Conservation (phyloP, 2,329 filamentous ascomycete species). For the Sarocladium kiliense region DNA sequence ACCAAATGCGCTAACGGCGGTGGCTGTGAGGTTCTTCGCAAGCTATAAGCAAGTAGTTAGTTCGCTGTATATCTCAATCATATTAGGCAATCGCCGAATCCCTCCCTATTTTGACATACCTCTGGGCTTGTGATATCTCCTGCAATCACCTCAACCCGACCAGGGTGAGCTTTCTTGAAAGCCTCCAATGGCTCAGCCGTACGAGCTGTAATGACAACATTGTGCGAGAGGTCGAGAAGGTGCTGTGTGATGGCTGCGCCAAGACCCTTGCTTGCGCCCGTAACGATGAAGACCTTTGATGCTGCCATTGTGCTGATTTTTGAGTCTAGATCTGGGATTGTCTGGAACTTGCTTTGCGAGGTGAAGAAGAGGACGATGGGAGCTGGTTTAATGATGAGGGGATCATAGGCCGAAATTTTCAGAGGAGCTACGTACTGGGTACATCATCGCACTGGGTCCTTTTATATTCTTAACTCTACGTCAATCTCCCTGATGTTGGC, state of each 20-base stretch:
- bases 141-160: slow-evolving; percentile 50
- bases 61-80: no score
- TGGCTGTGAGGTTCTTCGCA: slow-evolving; percentile 11
- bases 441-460: background rate
- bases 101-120: slow-evolving; percentile 29
- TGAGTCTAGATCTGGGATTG: background rate
- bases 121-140: slow-evolving; percentile 50
- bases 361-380: background rate
- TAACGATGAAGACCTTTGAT: slow-evolving; percentile 64
- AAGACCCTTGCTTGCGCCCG: slow-evolving; percentile 59
- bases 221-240: slow-evolving; percentile 49
- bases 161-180: slow-evolving; percentile 45
- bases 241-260: slow-evolving; percentile 50
- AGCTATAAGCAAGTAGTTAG: slow-evolving; percentile 4
- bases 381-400: background rate
- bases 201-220: slow-evolving; percentile 54
- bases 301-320: background rate
- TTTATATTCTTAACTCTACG: background rate
- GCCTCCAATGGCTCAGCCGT: slow-evolving; percentile 42
- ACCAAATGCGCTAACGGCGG: slow-evolving; percentile 64
- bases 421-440: background rate
- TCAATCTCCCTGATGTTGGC: no score
- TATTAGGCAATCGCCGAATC: no score
- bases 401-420: slow-evolving; percentile 1
- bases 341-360: no score